Evolutionary conservation across 2,329 filamentous ascomycete genomes (phyloP), one percentile per base, ranked within the genome.

Genomic region (Ceratocystis papillata): DNA sequence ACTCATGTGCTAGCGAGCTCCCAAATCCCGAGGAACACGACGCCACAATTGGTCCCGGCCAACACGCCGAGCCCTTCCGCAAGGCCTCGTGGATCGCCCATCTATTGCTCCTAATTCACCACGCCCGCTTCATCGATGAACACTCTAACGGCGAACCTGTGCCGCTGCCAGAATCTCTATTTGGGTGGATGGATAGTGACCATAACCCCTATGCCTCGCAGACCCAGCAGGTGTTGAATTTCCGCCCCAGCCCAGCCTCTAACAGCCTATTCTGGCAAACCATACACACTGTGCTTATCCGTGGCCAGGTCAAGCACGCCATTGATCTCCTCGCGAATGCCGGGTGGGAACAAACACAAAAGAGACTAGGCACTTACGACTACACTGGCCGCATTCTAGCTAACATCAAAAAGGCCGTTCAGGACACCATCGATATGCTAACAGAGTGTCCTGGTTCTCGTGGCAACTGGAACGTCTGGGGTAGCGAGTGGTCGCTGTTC

Each of bases 261-360:
- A 89, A 94, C 71, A 78, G 81, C 30, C 79, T 88, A 45, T 97
- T 90, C 76, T 97, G 93, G 93, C 89, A 92, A 72, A 85, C 85
- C 1, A 78, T 96, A n/a, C 88, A 87, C 70, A 83, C 84, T 65
- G 80, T 85, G 15, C 79, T 92, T 25, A 78, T 96, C 30, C 87
- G 91, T 60, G 93, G 92, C 53, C 86, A 87, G 67, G 82, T 96
- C 55, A 71, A 74, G 15, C 83, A 84, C 53, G 86, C 87, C 1
- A 79, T 87, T n/a, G 77, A 81, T 60, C 75, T 96, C 33, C 79
- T 97, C 61, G 82, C 80, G 67, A 82, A 84, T 64, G 90, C 90
- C 10, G 89, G 89, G 41, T 96, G 94, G 82, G 86, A 86, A 69
- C 79, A 88, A 68, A 88, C 91, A 30, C 83, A 83, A 64, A 87